Conservation (phyloP, 176 grass and related monocot species). For the Oryza nivara region DNA sequence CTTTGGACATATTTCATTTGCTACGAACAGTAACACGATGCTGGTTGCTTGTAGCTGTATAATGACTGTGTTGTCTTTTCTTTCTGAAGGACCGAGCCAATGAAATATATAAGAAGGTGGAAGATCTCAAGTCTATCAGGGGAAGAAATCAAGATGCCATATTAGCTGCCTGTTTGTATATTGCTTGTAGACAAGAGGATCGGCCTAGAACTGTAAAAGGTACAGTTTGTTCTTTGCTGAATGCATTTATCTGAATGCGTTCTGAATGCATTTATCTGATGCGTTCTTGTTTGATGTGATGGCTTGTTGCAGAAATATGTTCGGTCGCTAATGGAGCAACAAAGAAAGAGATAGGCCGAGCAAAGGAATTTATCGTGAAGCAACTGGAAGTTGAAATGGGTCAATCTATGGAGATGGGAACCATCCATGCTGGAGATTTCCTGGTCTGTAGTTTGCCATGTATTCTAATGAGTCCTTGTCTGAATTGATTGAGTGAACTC, state of each 20-base stretch:
- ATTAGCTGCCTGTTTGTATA: slow-evolving; percentile 84
- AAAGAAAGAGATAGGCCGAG: slow-evolving; percentile 91
- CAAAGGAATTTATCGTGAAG: slow-evolving; percentile 94
- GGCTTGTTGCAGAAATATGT: slow-evolving; percentile 65
- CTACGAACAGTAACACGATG: neutral
- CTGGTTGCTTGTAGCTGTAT: neutral
- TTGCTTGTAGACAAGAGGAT: slow-evolving; percentile 93
- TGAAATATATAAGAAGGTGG: slow-evolving; percentile 94
- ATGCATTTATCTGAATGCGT: slow-evolving; percentile 8
- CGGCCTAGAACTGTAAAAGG: slow-evolving; percentile 87
- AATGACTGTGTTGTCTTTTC: slow-evolving; percentile 17
- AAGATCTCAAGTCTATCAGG: slow-evolving; percentile 84
- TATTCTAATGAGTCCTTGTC: neutral
- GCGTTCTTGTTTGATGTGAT: slow-evolving; percentile 11
- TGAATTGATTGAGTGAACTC: neutral
- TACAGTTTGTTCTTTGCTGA: slow-evolving; percentile 12
- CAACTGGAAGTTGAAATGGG: slow-evolving; percentile 96
- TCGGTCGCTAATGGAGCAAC: slow-evolving; percentile 92
- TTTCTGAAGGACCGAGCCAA: slow-evolving; percentile 76
- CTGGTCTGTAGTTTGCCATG: slow-evolving; percentile 53
- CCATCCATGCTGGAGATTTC: slow-evolving; percentile 87
- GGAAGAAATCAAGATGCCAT: slow-evolving; percentile 94
- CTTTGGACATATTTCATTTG: neutral
- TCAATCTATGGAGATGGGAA: slow-evolving; percentile 95
- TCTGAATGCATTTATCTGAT: slow-evolving; percentile 12